A percentile compares a stretch with the other conserved stretches of the same genome.
Conservation (phyloP, 2,329 filamentous ascomycete species). For the Xylariales sp. region DNA sequence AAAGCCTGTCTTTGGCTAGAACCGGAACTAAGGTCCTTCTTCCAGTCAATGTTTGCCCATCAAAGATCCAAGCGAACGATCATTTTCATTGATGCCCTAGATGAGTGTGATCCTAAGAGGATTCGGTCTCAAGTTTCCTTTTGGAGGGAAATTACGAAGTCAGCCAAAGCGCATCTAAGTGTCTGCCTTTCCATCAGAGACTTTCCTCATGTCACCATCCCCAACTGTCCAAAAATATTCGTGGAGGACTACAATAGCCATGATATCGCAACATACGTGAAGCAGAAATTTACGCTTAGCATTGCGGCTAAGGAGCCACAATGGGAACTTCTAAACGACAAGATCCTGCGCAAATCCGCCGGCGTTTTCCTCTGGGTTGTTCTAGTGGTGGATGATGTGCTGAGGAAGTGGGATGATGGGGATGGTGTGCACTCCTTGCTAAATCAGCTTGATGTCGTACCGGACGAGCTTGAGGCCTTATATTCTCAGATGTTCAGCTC, state of each 20-base stretch:
- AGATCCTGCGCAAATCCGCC: constrained; percentile 1
- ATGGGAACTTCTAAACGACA: constrained; percentile 6
- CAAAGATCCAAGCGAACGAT: not conserved
- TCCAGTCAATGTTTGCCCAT: not conserved
- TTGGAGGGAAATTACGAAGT: not conserved
- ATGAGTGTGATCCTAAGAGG: not conserved
- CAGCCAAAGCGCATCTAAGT: not conserved
- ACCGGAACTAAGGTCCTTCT: not conserved
- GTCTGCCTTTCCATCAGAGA: constrained; percentile 5
- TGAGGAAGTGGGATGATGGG: not conserved
- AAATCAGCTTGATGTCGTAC: constrained; percentile 1
- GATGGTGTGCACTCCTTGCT: not conserved
- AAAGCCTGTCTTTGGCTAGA: not conserved
- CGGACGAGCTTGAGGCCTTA: not conserved
- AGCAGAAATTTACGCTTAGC: not conserved
- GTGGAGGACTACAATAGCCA: constrained; percentile 3
- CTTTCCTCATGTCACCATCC: not conserved
- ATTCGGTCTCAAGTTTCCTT: not conserved
- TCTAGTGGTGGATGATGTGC: not conserved
- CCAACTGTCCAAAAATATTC: not conserved
- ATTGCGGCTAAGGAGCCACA: not conserved
- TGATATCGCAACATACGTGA: constrained; percentile 13
- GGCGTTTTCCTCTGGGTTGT: constrained; percentile 16
- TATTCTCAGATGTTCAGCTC: not conserved
- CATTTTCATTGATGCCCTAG: constrained; percentile 14